These are phyloP conservation scores for Blastocrithidia nonstop DNA, from an alignment of 208 protist genomes.

Conservation along the genomic window DNA sequence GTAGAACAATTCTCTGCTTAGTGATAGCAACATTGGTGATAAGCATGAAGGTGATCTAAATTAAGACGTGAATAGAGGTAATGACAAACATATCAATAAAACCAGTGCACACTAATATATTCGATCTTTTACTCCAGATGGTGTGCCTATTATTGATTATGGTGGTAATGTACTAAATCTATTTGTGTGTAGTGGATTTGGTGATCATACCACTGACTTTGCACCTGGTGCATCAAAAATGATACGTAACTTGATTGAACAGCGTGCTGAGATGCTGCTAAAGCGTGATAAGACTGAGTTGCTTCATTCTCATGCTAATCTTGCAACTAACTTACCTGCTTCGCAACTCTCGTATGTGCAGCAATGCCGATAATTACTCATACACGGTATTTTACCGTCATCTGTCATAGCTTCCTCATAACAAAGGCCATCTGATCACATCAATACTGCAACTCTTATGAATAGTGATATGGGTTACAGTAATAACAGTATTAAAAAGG, in stretches of 20 bases:
- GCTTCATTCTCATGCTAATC: conserved; percentile 8
- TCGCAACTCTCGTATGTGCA: conserved; percentile 15
- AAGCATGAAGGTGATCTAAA: no score
- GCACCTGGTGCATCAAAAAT: conserved; percentile 59
- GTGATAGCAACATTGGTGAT: no score
- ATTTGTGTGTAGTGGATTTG: conserved; percentile 77
- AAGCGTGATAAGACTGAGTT: conserved; percentile 24
- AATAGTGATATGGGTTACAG: no score
- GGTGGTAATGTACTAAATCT: conserved; percentile 62
- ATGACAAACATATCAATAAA: neutral
- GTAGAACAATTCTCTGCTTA: no score
- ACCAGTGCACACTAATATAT: conserved; percentile 19
- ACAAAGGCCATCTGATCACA: no score
- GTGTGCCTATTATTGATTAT: conserved; percentile 54
- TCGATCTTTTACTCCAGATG: conserved; percentile 66
- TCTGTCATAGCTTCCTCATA: neutral
- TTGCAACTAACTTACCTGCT: conserved; percentile 15
- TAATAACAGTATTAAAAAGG: no score
- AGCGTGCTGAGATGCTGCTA: conserved; percentile 30
- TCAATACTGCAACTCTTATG: no score
- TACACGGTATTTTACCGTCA: conserved; percentile 33
- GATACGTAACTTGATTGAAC: conserved; percentile 54
- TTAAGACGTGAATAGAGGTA: no score
- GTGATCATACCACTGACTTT: conserved; percentile 66
- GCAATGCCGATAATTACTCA: conserved; percentile 35